Evolutionary conservation across 2,329 filamentous ascomycete species (phyloP).

Genomic region (Dichotomopilus funicola): DNA sequence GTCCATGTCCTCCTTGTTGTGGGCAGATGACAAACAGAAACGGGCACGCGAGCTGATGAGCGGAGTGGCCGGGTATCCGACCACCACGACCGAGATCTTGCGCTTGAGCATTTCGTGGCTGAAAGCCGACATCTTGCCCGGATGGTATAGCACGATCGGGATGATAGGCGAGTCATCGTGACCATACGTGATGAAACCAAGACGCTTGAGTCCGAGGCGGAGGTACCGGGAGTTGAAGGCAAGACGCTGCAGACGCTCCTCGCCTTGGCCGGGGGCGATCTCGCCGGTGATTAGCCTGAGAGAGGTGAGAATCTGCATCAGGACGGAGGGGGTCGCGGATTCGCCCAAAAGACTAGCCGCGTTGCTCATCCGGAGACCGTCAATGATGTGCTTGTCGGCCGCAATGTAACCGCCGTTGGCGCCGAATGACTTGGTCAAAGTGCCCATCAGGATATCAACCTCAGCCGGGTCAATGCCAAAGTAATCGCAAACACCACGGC

Average conservation of each 20-base stretch:
- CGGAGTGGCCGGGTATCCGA: conserved; percentile 93
- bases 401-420: conserved; percentile 96
- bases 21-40: conserved; percentile 91
- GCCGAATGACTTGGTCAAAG: conserved; percentile 95
- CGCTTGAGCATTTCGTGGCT: conserved; percentile 97
- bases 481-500: conserved; percentile 94
- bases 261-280: conserved; percentile 80
- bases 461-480: conserved; percentile 83
- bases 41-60: conserved; percentile 90
- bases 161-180: conserved; percentile 98
- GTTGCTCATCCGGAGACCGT: conserved; percentile 82
- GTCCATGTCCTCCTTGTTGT: conserved; percentile 98
- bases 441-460: conserved; percentile 96
- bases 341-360: conserved; percentile 83
- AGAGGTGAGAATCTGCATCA: conserved; percentile 84
- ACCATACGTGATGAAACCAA: conserved; percentile 94
- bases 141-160: conserved; percentile 89
- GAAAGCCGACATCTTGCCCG: conserved; percentile 98
- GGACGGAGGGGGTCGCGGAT: conserved; percentile 76
- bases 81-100: conserved; percentile 95
- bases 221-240: conserved; percentile 98
- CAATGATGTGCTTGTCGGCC: conserved; percentile 81
- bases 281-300: conserved; percentile 87
- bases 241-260: conserved; percentile 90
- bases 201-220: conserved; percentile 91